Conservation (phyloP, 139 green algal species). For the Chlorella sp. region DNA sequence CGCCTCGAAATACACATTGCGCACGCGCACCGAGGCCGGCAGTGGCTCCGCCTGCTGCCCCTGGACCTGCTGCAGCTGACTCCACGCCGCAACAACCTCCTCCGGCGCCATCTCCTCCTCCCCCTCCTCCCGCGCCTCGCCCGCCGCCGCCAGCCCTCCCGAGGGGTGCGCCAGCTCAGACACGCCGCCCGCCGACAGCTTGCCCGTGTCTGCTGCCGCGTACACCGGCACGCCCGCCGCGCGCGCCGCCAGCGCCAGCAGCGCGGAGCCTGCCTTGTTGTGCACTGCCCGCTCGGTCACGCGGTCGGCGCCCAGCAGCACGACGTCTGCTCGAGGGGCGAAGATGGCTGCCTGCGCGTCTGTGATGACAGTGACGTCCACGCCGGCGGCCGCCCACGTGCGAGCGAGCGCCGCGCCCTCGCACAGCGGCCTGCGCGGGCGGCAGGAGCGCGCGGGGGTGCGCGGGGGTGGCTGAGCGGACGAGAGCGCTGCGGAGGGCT, state of each 20-base stretch:
- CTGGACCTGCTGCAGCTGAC: too few species aligned
- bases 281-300: conserved; percentile 25
- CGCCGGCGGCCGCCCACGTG: conserved; percentile 23
- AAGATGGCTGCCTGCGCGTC: conserved; percentile 49
- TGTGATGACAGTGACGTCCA: conserved; percentile 45
- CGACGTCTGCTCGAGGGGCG: conserved; percentile 28
- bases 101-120: conserved; percentile 5
- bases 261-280: conserved; percentile 52
- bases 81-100: conserved; percentile 5
- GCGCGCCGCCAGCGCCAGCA: conserved; percentile 42
- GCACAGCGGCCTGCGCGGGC: conserved; percentile 45
- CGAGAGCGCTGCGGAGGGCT: too few species aligned
- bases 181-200: conserved; percentile 23
- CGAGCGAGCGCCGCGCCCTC: conserved; percentile 39
- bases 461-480: too few species aligned
- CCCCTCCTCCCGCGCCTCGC: neutral
- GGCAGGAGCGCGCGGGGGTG: too few species aligned
- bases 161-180: neutral
- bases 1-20: conserved; percentile 54
- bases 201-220: conserved; percentile 30
- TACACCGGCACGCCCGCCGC: conserved; percentile 38
- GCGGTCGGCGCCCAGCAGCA: conserved; percentile 51
- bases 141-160: neutral
- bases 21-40: conserved; percentile 20
- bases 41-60: too few species aligned